These are phyloP conservation scores for Nannochloropsis granulata DNA, from an alignment of 108 stramenopile species.

Conservation along the genomic window DNA sequence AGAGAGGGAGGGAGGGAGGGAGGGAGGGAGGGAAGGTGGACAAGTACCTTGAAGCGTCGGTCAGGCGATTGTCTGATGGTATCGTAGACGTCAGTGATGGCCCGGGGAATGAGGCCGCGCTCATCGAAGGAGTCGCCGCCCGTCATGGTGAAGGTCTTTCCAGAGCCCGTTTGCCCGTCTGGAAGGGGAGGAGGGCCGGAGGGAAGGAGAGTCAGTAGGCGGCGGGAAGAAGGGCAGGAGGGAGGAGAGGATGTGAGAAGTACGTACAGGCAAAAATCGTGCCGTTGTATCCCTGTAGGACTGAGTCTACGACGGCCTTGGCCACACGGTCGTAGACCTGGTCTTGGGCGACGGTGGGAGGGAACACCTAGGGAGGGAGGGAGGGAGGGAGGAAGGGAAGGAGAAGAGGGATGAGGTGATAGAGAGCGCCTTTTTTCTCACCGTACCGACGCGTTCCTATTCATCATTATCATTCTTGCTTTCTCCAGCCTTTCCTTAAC, in stretches of 20 bases:
- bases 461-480: background rate
- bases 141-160: constrained; percentile 48
- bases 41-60: constrained; percentile 2
- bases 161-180: constrained; percentile 49
- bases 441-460: background rate
- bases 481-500: too few species aligned
- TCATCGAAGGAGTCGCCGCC: constrained; percentile 40
- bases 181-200: background rate
- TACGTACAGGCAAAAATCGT: constrained; percentile 63
- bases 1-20: background rate
- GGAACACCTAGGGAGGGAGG: constrained; percentile 11
- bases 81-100: constrained; percentile 36
- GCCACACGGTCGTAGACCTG: constrained; percentile 35
- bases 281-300: constrained; percentile 74
- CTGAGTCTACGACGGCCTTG: constrained; percentile 19
- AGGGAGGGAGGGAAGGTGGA: background rate
- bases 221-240: background rate
- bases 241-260: background rate
- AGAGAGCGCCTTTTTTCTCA: background rate
- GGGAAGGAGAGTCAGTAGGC: background rate
- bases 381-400: background rate
- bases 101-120: constrained; percentile 43
- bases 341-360: constrained; percentile 6
- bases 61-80: constrained; percentile 1
- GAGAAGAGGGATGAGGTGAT: background rate